These are phyloP conservation scores for Blastomyces gilchristii DNA, from an alignment of 2,329 filamentous ascomycete genomes.

Conservation along the genomic window DNA sequence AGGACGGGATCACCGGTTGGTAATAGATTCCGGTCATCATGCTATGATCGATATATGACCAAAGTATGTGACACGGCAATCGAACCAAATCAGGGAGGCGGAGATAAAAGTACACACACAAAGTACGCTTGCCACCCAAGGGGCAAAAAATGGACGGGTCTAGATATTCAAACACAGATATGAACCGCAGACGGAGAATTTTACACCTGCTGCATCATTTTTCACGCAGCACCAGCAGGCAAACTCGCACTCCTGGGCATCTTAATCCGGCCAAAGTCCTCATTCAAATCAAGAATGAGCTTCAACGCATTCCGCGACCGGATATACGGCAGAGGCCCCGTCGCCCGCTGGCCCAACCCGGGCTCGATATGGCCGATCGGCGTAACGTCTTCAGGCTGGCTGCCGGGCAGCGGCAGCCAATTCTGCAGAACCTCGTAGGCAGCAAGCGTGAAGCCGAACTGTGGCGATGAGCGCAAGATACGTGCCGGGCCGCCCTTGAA, in stretches of 20 bases:
- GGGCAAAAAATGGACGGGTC: not conserved
- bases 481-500: slow-evolving; percentile 97
- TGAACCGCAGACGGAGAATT: not conserved
- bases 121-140: not conserved
- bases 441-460: slow-evolving; percentile 95
- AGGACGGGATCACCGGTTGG: too few species aligned
- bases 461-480: slow-evolving; percentile 87
- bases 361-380: slow-evolving; percentile 54
- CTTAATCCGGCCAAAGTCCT: slow-evolving; percentile 74
- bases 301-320: slow-evolving; percentile 84
- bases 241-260: slow-evolving; percentile 36
- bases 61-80: too few species aligned
- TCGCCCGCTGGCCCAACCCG: slow-evolving; percentile 53
- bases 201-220: not conserved
- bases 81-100: not conserved
- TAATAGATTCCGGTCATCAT: not conserved
- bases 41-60: not conserved
- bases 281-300: slow-evolving; percentile 87
- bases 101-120: not conserved
- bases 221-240: slow-evolving; percentile 11
- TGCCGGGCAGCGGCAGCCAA: slow-evolving; percentile 65
- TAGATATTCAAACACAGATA: not conserved
- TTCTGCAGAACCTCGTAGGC: slow-evolving; percentile 88
- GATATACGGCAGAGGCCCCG: slow-evolving; percentile 54
- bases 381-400: slow-evolving; percentile 42